phyloP scores from a whole-genome alignment of 768 basidiomycete genomes.

The Pulveroboletus frians region DNA sequence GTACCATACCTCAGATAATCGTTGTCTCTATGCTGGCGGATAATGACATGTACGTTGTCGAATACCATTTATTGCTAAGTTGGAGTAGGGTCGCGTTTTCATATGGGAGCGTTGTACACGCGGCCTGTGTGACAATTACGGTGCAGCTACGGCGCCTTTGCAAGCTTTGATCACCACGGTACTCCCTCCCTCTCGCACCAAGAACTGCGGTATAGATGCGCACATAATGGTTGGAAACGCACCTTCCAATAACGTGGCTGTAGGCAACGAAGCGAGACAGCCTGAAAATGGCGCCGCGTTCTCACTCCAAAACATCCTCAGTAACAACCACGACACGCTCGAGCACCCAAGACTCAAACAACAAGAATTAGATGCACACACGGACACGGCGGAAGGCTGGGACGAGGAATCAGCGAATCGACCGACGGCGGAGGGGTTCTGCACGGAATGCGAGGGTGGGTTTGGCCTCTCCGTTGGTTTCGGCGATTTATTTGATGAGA shows the following conservation, averaged over 20 bases:
- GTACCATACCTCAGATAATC: constrained; percentile 17
- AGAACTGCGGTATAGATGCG: constrained; percentile 8
- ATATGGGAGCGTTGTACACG: constrained; percentile 15
- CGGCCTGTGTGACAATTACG: constrained; percentile 21
- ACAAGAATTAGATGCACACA: constrained; percentile 30
- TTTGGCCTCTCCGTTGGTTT: background rate
- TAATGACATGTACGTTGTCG: background rate
- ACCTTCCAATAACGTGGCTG: constrained; percentile 12
- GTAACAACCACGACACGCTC: constrained; percentile 55
- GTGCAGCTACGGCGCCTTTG: constrained; percentile 4
- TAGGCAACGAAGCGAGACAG: constrained; percentile 8
- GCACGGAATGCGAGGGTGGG: constrained; percentile 83
- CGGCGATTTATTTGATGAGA: background rate
- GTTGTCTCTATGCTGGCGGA: background rate
- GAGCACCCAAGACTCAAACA: constrained; percentile 45
- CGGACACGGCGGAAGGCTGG: constrained; percentile 49
- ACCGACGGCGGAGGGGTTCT: constrained; percentile 57
- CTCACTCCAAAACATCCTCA: constrained; percentile 67
- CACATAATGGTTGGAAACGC: constrained; percentile 19
- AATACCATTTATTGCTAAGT: background rate
- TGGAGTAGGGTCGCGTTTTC: background rate
- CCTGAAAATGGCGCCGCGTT: constrained; percentile 30
- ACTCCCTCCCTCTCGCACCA: constrained; percentile 2
- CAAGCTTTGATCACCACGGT: constrained; percentile 7
- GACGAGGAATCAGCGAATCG: constrained; percentile 54